Evolutionary conservation across 257 asterid species (phyloP), one percentile per base, ranked within the genome.

Genomic region (Solanum sparsipilum): DNA sequence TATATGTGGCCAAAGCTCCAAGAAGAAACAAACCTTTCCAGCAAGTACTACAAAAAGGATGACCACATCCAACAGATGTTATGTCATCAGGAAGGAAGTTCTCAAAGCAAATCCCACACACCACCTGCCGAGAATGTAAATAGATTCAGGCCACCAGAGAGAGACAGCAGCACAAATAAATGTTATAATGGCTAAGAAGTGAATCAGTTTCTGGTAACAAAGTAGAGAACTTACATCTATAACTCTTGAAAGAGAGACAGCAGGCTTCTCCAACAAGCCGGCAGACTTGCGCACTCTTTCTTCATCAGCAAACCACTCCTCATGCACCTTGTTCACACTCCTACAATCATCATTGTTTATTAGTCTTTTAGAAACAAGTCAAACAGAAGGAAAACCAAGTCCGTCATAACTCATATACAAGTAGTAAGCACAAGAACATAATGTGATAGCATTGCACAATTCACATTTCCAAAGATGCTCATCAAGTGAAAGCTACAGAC

Each of bases 291-390:
- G 98, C 52, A 95, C 98, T 67, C 91, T 90, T 88, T 94, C 98
- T 90, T 96, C 99, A 39, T 94, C 94, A 31, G 96, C 94, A 90
- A 96, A 96, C 99, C 99, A 96, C 90, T 91, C 95, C 86, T 96
- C 99, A 34, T 96, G 98, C 86, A 96, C 99, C 86, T 94, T 90
- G 91, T 91, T 96, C 89, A 94, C 98, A 90, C 94, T 94, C 99
- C 99, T 96, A 87, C 78, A 89, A 81, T 48, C 63, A 89, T 79
- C 75, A 88, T 88, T 52, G 29, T 68, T 67, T 44, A 79, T 36
- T 29, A 48, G 44, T 16, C 70, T 46, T 76, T 87, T 25, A 83
- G 56, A 84, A 78, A 63, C 21, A 27, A 63, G 75, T 65, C 82
- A 60, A 44, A 75, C 79, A 78, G 75, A 87, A 48, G 82, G 83